Percentiles rank a stretch among this genome's conserved stretches.
Conservation (phyloP, 2,329 filamentous ascomycete species). For the Eutypella sp. region DNA sequence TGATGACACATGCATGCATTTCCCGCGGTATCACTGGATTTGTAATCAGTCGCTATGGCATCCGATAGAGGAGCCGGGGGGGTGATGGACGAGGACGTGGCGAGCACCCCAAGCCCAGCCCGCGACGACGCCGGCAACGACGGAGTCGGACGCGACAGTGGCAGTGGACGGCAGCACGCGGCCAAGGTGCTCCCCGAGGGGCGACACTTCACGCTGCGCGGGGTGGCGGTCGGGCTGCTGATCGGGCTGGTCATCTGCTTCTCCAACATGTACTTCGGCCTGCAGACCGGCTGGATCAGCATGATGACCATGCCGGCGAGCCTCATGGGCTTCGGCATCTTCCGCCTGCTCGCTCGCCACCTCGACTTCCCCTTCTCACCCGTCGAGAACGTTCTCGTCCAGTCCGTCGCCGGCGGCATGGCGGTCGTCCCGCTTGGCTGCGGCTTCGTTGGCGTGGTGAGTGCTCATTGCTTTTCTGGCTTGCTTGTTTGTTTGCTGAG, state of each 20-base stretch:
- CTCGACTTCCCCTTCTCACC: constrained; percentile 81
- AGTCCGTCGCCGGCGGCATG: constrained; percentile 91
- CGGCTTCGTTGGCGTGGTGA: constrained; percentile 82
- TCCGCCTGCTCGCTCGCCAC: constrained; percentile 70
- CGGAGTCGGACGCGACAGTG: no score
- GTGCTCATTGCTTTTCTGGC: constrained; percentile 25
- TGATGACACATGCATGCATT: background rate
- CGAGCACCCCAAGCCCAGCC: background rate
- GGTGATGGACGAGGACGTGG: background rate
- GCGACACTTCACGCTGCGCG: constrained; percentile 79
- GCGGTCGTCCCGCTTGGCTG: constrained; percentile 96
- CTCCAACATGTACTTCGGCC: constrained; percentile 97
- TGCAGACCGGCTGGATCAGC: constrained; percentile 71
- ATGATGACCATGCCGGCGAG: constrained; percentile 97
- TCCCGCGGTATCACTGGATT: background rate
- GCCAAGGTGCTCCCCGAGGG: constrained; percentile 32
- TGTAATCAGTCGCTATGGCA: background rate
- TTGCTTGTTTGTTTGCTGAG: no score
- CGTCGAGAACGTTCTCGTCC: constrained; percentile 93
- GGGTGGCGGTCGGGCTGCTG: constrained; percentile 70
- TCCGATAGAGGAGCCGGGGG: background rate
- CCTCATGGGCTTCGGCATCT: constrained; percentile 90
- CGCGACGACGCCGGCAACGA: background rate
- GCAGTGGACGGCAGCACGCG: no score
- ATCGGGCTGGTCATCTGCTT: constrained; percentile 93